Evolutionary conservation across 495 filamentous ascomycete genomes (phyloP).

Genomic region (Neurospora terricola): DNA sequence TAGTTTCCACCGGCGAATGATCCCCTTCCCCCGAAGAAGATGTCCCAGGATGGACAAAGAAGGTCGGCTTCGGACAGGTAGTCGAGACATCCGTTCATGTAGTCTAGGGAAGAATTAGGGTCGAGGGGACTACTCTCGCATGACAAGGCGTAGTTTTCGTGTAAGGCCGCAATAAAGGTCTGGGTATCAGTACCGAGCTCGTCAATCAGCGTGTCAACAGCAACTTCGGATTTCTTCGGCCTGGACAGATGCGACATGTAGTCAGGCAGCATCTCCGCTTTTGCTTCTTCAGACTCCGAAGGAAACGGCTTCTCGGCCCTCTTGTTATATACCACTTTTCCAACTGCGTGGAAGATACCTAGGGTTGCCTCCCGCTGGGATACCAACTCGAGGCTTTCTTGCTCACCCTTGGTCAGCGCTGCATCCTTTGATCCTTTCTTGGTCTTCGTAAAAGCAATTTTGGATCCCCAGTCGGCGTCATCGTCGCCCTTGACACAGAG

Average conservation of each 20-base stretch:
- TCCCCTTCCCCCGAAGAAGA: slow-evolving; percentile 40
- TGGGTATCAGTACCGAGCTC: slow-evolving; percentile 82
- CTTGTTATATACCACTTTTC: slow-evolving; percentile 92
- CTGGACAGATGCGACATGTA: slow-evolving; percentile 54
- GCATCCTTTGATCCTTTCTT: slow-evolving; percentile 47
- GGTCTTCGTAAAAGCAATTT: slow-evolving; percentile 48
- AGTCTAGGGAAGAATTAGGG: slow-evolving; percentile 48
- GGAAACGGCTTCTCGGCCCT: slow-evolving; percentile 38
- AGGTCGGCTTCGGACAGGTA: slow-evolving; percentile 80
- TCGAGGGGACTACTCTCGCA: slow-evolving; percentile 49
- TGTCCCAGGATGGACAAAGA: slow-evolving; percentile 50
- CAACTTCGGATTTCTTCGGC: slow-evolving; percentile 57
- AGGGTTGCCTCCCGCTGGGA: slow-evolving; percentile 78
- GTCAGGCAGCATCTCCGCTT: slow-evolving; percentile 42
- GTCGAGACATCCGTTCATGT: slow-evolving; percentile 65
- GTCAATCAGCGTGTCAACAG: slow-evolving; percentile 66
- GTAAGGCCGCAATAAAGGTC: slow-evolving; percentile 84
- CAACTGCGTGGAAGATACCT: slow-evolving; percentile 92
- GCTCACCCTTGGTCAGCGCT: slow-evolving; percentile 59
- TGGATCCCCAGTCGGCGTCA: slow-evolving; percentile 57
- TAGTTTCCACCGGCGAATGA: slow-evolving; percentile 31
- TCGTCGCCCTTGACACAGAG: slow-evolving; percentile 67
- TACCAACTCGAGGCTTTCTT: slow-evolving; percentile 59
- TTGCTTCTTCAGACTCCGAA: slow-evolving; percentile 19
- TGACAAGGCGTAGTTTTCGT: slow-evolving; percentile 88